Conservation (phyloP, 208 protist species). For the Hexamita inflata region DNA sequence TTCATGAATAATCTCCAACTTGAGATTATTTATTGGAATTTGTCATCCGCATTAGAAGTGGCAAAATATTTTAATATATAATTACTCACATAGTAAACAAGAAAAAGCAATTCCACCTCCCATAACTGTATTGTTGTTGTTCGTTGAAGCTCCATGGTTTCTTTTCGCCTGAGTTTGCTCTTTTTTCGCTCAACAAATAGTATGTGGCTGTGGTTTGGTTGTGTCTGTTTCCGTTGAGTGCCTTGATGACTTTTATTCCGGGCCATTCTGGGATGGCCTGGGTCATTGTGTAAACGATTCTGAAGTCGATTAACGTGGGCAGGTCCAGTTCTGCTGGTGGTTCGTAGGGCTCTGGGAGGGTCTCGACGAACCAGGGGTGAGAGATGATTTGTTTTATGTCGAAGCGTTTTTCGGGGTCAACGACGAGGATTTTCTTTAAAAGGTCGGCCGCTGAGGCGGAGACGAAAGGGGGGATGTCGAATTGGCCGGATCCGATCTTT, state of each 20-base stretch:
- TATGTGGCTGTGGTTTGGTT: constrained; percentile 39
- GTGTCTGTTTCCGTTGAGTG: constrained; percentile 31
- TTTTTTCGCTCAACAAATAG: constrained; percentile 19
- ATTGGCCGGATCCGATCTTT: constrained; percentile 68
- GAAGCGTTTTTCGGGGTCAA: constrained; percentile 55
- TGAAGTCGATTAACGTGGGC: neutral
- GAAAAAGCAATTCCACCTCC: too few relatives aligned
- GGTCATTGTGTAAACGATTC: neutral
- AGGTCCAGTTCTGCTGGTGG: neutral
- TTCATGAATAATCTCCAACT: too few relatives aligned
- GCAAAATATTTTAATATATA: too few relatives aligned
- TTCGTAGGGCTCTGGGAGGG: neutral
- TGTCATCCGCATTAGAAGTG: too few relatives aligned
- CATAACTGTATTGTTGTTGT: constrained; percentile 8
- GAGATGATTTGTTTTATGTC: constrained; percentile 51
- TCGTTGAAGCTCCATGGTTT: constrained; percentile 21
- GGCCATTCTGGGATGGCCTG: neutral
- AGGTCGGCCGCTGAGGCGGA: constrained; percentile 45
- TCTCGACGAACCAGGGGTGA: constrained; percentile 48
- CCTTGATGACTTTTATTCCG: neutral
- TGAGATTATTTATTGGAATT: too few relatives aligned
- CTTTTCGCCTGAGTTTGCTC: neutral
- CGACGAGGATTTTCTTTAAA: constrained; percentile 53
- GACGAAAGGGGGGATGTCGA: constrained; percentile 32
- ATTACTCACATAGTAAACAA: too few relatives aligned